These are phyloP conservation scores for Apophysomyces ossiformis DNA, from an alignment of 371 early-diverging fungal genomes.

Conservation along the genomic window DNA sequence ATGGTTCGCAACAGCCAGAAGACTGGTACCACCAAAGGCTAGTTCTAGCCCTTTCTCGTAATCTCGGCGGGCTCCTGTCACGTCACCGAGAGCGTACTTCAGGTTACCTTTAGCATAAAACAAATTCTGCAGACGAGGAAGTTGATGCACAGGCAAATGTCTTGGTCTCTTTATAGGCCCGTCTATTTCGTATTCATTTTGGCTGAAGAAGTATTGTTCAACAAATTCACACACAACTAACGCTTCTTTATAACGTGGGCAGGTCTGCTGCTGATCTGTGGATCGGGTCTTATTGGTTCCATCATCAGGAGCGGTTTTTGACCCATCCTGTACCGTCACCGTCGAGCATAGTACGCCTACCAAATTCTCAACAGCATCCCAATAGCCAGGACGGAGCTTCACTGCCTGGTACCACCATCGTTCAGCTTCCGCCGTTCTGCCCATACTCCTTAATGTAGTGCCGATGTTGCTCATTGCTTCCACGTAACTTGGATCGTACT, in stretches of 20 bases:
- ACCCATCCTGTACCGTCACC: slow-evolving; percentile 26
- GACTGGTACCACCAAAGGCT: slow-evolving; percentile 72
- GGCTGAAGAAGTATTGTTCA: slow-evolving; percentile 63
- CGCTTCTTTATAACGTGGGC: slow-evolving; percentile 78
- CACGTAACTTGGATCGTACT: slow-evolving; percentile 82
- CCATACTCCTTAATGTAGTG: slow-evolving; percentile 84
- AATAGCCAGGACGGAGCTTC: slow-evolving; percentile 84
- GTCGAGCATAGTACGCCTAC: slow-evolving; percentile 77
- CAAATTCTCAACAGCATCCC: slow-evolving; percentile 92
- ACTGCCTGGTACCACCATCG: slow-evolving; percentile 89
- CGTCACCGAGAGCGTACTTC: slow-evolving; percentile 76
- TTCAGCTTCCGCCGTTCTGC: slow-evolving; percentile 77
- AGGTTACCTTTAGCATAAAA: slow-evolving; percentile 88
- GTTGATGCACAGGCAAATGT: slow-evolving; percentile 61
- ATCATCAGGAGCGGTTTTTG: slow-evolving; percentile 16
- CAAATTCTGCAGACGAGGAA: slow-evolving; percentile 74
- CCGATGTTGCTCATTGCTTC: slow-evolving; percentile 94
- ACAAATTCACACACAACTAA: slow-evolving; percentile 82
- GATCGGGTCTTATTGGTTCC: slow-evolving; percentile 1
- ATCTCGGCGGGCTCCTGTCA: slow-evolving; percentile 74
- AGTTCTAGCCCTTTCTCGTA: slow-evolving; percentile 81
- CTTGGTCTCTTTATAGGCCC: slow-evolving; percentile 32
- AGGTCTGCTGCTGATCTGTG: slow-evolving; percentile 2
- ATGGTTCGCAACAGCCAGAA: slow-evolving; percentile 61
- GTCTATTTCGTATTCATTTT: background rate